These are phyloP conservation scores for Bryoerythrophyllum caledonicum DNA, from an alignment of 225 moss, liverwort and hornwort genomes.

Conservation along the genomic window DNA sequence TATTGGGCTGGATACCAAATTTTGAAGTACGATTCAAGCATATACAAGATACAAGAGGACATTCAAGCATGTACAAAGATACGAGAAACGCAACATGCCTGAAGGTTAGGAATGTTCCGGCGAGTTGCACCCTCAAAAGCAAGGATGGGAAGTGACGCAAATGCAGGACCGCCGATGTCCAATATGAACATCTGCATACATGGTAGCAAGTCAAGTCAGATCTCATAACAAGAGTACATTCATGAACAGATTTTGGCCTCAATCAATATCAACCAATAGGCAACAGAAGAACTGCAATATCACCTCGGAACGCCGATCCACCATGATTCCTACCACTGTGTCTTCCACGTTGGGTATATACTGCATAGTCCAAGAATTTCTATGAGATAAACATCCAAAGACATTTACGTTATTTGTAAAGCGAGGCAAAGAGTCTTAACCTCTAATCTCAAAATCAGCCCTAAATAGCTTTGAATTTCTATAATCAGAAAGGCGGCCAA, in stretches of 20 bases:
- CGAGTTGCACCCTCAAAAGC: slow-evolving; percentile 95
- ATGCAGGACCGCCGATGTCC: slow-evolving; percentile 77
- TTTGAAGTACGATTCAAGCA: no score
- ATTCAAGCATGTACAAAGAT: neutral
- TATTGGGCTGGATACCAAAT: no score
- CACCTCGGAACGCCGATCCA: slow-evolving; percentile 89
- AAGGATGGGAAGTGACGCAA: slow-evolving; percentile 71
- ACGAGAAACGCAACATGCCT: slow-evolving; percentile 52
- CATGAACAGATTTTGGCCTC: neutral
- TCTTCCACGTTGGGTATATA: slow-evolving; percentile 86
- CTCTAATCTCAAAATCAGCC: no score
- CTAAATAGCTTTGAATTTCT: no score
- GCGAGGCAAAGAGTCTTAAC: no score
- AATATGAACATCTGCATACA: slow-evolving; percentile 64
- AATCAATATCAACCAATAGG: neutral
- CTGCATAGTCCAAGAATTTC: slow-evolving; percentile 38
- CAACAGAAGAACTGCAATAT: slow-evolving; percentile 3
- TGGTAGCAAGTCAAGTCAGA: slow-evolving; percentile 20
- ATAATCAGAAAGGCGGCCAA: no score
- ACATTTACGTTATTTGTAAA: no score
- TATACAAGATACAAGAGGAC: no score
- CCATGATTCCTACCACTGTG: slow-evolving; percentile 72
- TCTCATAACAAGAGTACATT: neutral
- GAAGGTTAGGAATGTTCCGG: slow-evolving; percentile 92
- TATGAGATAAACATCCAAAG: neutral